Conservation (phyloP, 2,329 filamentous ascomycete genomes). For the Colletotrichum lini region DNA sequence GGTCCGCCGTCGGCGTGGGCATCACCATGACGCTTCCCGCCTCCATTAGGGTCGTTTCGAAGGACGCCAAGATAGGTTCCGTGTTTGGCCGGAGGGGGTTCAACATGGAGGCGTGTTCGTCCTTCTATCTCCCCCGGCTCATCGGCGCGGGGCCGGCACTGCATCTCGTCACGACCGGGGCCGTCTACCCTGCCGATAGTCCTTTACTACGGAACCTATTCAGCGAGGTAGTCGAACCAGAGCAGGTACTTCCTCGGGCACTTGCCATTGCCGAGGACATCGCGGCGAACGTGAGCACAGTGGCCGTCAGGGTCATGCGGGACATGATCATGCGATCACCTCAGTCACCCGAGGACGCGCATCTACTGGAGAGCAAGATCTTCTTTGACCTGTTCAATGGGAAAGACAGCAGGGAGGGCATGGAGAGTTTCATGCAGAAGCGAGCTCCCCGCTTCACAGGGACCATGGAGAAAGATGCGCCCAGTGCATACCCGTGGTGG, state of each 20-base stretch:
- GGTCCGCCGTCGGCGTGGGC: constrained; percentile 71
- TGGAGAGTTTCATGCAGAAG: constrained; percentile 79
- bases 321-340: constrained; percentile 77
- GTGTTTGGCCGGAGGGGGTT: constrained; percentile 80
- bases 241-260: constrained; percentile 74
- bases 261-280: constrained; percentile 78
- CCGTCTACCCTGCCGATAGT: constrained; percentile 68
- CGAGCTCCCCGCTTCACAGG: constrained; percentile 73
- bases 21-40: constrained; percentile 74
- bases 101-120: constrained; percentile 79
- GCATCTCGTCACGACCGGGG: constrained; percentile 77
- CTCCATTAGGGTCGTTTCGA: constrained; percentile 67
- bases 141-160: constrained; percentile 75
- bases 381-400: constrained; percentile 72
- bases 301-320: constrained; percentile 77
- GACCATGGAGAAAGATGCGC: constrained; percentile 72
- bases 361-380: constrained; percentile 78
- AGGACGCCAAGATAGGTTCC: constrained; percentile 78
- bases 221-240: constrained; percentile 73
- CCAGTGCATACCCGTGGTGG: constrained; percentile 79
- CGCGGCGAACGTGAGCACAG: constrained; percentile 74
- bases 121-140: constrained; percentile 80
- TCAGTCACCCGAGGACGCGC: constrained; percentile 75
- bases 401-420: constrained; percentile 75
- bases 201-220: constrained; percentile 73